Conservation (phyloP, 2,329 filamentous ascomycete species). For the Epichloe sibirici region DNA sequence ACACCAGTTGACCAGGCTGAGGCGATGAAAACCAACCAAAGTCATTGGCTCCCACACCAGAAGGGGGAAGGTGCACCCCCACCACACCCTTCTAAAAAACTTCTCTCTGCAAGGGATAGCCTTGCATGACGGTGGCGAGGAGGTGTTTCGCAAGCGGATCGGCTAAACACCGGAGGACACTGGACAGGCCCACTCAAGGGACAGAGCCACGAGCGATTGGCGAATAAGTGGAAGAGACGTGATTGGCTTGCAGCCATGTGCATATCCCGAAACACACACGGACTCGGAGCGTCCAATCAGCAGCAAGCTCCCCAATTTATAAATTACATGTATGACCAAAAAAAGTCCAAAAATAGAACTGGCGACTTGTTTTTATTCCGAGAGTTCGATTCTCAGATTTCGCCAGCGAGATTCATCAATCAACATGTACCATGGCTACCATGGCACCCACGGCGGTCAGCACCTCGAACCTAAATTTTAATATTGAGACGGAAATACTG, state of each 20-base stretch:
- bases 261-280: constrained; percentile 14
- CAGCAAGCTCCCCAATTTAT: neutral
- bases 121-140: neutral
- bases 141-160: neutral
- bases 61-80: too few relatives aligned
- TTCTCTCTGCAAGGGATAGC: too few relatives aligned
- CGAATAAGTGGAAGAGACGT: neutral
- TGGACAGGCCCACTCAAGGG: neutral
- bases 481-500: too few relatives aligned
- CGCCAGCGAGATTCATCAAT: neutral
- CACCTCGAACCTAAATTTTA: too few relatives aligned
- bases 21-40: neutral
- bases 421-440: too few relatives aligned
- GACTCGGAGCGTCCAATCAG: constrained; percentile 8
- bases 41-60: too few relatives aligned
- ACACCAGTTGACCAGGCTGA: neutral
- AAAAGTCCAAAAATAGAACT: constrained; percentile 11
- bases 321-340: neutral
- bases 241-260: constrained; percentile 9
- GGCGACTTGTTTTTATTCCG: neutral
- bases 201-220: neutral
- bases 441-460: too few relatives aligned
- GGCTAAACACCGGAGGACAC: constrained; percentile 2
- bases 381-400: neutral
- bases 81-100: too few relatives aligned